Conservation (phyloP, 192 early-diverging fungal species). For the Podila verticillata region DNA sequence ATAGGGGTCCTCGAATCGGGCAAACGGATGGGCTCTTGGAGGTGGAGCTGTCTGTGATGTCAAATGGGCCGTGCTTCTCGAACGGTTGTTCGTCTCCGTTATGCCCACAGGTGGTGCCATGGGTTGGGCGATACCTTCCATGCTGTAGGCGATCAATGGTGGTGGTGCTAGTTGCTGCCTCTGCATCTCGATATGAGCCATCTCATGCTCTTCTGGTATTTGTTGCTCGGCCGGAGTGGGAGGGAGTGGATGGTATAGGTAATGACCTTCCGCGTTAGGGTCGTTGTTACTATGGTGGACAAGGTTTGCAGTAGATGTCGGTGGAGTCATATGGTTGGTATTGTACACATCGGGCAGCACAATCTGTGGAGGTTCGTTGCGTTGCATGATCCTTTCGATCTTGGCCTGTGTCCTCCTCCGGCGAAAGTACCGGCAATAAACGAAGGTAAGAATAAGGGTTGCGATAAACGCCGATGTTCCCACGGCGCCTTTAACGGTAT, state of each 20-base stretch:
- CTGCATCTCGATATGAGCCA: conserved; percentile 1
- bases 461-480: not conserved
- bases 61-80: not conserved
- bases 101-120: not conserved
- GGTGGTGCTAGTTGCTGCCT: not conserved
- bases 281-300: not conserved
- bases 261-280: not conserved
- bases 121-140: not conserved
- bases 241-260: not conserved
- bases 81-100: not conserved
- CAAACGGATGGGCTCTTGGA: not conserved
- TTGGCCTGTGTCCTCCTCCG: not conserved
- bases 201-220: not conserved
- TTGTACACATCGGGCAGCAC: not conserved
- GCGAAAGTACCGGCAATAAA: not conserved
- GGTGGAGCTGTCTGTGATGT: not conserved
- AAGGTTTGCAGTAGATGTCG: not conserved
- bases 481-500: not conserved
- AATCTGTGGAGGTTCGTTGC: not conserved
- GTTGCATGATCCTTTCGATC: not conserved
- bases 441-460: not conserved
- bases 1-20: not conserved
- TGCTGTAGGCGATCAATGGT: not conserved
- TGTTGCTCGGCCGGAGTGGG: not conserved
- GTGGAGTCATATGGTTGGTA: not conserved